Evolutionary conservation across 257 asterid species (phyloP).

Genomic region (Solanum chaucha): DNA sequence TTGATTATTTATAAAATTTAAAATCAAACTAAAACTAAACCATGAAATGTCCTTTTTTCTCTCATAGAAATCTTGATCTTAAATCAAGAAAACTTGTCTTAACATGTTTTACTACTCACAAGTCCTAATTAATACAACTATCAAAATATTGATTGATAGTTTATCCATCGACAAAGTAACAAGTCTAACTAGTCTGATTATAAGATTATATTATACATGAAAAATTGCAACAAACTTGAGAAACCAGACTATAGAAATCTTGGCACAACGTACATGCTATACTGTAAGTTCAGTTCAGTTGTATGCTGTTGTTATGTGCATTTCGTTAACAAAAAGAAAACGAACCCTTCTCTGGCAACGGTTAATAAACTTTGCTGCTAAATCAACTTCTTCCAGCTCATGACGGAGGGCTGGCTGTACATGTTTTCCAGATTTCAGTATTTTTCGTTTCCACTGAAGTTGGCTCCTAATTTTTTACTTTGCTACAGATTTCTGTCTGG

Average conservation of each 20-base stretch:
- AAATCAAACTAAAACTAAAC: too few relatives aligned
- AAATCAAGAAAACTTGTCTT: too few relatives aligned
- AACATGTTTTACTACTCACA: too few relatives aligned
- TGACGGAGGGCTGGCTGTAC: not conserved
- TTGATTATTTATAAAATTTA: not conserved
- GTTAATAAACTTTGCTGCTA: not conserved
- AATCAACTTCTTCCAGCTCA: not conserved
- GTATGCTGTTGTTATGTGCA: not conserved
- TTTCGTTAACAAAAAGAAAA: not conserved
- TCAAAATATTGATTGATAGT: not conserved
- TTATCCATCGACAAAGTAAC: not conserved
- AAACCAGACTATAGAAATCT: not conserved
- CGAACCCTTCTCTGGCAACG: not conserved
- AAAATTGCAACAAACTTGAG: not conserved
- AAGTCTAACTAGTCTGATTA: not conserved
- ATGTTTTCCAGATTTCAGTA: not conserved
- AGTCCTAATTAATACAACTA: not conserved
- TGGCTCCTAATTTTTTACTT: slow-evolving; percentile 8
- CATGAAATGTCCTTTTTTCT: too few relatives aligned
- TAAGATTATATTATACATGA: not conserved
- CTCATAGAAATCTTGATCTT: too few relatives aligned
- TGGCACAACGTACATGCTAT: not conserved
- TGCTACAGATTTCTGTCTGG: slow-evolving; percentile 44
- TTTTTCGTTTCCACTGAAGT: not conserved
- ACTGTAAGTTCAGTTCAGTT: not conserved